Base-by-base conservation (phyloP, 108 stramenopile genomes). In the Aurantiochytrium sp. region DNA sequence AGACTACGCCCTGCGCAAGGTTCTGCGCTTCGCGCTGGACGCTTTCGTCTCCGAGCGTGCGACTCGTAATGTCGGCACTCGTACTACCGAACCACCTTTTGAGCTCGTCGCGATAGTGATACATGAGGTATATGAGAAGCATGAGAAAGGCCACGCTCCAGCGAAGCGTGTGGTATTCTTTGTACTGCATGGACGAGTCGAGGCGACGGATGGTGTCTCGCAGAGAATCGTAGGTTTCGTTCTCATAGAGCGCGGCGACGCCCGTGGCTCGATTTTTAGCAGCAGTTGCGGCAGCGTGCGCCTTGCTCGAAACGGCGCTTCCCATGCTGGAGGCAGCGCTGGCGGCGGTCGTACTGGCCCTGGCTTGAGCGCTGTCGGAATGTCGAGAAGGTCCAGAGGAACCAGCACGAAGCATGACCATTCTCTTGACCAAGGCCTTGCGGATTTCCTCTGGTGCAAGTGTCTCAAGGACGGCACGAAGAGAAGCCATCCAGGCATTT, bases 151-250 rank as follows among this genome's bases (percentile, higher is more conserved):
- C 76, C 51, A 28, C 76, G n/a, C 49, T 83, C 76, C 76, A 83
- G 76, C 76, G 76, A 47, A 83, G 76, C 51, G 76, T 83, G 51
- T 83, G 76, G 23, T 83, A 83, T 23, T 83, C 76, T 45, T 83
- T 83, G 76, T 83, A 83, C 51, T 83, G 76, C 76, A 83, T 83
- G 43, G 76, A 83, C 6, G 76, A 83, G 51, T 83, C 76, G n/a
- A 83, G 76, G 6, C 76, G 45, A 45, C 76, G 45, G 45, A 83
- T 83, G 45, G 76, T 83, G 76, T 83, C 76, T 8, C 76, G 45
- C 6, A 83, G 4, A 16, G 76, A 53, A 16, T 83, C 76, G 51
- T 83, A 83, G 43, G 76, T 53, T 83, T 83, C 64, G 4, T 42
- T 42, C 42, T 69, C 64, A 18, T 69, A 69, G 42, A 69, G 64